Base-by-base conservation (phyloP, 192 early-diverging fungal genomes). In the Cetraspora pellucida region DNA sequence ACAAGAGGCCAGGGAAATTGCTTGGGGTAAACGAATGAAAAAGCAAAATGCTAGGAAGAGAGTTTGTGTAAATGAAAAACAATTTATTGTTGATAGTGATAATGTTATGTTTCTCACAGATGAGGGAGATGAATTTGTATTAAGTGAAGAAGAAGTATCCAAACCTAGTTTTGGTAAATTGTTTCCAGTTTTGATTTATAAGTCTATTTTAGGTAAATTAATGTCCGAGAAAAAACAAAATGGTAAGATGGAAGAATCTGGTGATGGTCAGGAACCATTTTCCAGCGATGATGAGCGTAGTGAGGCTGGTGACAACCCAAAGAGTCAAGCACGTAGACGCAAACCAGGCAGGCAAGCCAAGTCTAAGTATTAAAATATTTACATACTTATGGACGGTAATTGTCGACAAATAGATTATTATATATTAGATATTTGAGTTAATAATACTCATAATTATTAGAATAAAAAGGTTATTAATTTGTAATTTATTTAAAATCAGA, bases 11-110 rank as follows among this genome's bases (percentile, higher is more conserved):
- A 76, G 80, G 28, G 81, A 81, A 79, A 80, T 81, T 80, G 83
- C 81, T 9, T 81, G 81, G 72, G 79, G 81, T 57, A 84, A 84
- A 69, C 76, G 78, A 49, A 79, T 84, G 80, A 81, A 84, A 65
- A 80, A 81, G 16, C 78, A 84, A 64, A 66, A 77, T 52, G 81
- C 81, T 75, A 45, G 72, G 45, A 74, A 81, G 17, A 72, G 76
- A 23, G 80, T 78, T 17, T 71, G 63, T 45, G 78, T 84, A 50
- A 81, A 80, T n/a, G 83, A 79, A 80, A 71, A 68, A 66, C 71
- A 87, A 74, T 78, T 79, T 81, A 63, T 75, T 74, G 23, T 77
- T 49, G 72, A 85, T 77, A n/a, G 80, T 77, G 78, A 83, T 55
- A 58, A 80, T 66, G 78, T 80, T 5, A 74, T 70, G 25, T 43